A percentile compares a stretch with the other conserved stretches of the same genome.
Conservation (phyloP, 2,329 filamentous ascomycete genomes). For the Ceratocystis cubensis region DNA sequence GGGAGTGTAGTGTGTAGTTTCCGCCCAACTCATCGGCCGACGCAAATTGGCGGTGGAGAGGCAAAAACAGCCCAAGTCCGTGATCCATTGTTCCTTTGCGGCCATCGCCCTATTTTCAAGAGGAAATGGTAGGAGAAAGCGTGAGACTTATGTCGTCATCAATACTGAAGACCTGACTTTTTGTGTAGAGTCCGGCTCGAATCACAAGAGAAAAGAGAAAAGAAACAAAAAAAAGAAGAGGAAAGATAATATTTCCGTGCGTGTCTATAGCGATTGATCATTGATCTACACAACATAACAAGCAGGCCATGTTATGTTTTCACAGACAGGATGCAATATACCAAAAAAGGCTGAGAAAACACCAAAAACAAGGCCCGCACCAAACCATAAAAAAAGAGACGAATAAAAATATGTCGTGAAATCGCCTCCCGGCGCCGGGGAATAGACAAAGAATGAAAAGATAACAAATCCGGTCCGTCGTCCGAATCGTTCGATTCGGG, state of each 20-base stretch:
- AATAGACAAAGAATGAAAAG: neutral
- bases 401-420: constrained; percentile 3
- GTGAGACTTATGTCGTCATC: too few species aligned
- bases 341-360: neutral
- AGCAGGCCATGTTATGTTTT: neutral
- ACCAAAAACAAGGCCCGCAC: neutral
- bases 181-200: neutral
- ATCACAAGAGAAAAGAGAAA: constrained; percentile 2
- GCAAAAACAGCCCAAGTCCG: too few species aligned
- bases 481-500: neutral
- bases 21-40: too few species aligned
- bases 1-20: too few species aligned
- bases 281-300: too few species aligned
- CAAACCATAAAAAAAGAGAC: neutral
- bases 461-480: neutral
- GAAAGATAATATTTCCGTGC: neutral
- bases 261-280: neutral
- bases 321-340: neutral
- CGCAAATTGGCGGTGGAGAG: too few species aligned
- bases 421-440: neutral
- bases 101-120: too few species aligned
- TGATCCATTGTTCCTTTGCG: too few species aligned
- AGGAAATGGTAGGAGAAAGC: too few species aligned
- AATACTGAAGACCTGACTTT: neutral
- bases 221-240: constrained; percentile 9